phyloP scores from a whole-genome alignment of 2,329 filamentous ascomycete species.

The Hymenoscyphus repandus region DNA sequence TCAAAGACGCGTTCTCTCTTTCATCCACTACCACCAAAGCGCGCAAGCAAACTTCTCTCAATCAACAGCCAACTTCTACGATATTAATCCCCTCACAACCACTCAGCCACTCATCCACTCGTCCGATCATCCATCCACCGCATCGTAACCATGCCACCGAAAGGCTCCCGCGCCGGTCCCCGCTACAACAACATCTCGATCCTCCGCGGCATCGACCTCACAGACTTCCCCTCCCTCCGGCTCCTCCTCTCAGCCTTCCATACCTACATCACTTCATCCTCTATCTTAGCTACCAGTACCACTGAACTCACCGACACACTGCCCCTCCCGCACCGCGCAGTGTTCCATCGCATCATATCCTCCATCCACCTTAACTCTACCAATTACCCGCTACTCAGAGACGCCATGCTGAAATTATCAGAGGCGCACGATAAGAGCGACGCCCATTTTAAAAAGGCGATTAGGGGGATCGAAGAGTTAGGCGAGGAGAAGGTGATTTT shows the following conservation, averaged over 20 bases:
- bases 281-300: too few relatives aligned
- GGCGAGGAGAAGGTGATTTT: not conserved
- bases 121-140: too few relatives aligned
- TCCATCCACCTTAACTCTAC: not conserved
- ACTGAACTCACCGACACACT: not conserved
- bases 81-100: too few relatives aligned
- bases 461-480: not conserved
- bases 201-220: not conserved
- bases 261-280: not conserved
- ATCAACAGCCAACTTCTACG: too few relatives aligned
- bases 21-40: too few relatives aligned
- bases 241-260: not conserved
- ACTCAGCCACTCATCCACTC: too few relatives aligned
- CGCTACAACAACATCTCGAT: not conserved
- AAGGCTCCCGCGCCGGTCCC: not conserved
- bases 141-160: not conserved
- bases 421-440: not conserved
- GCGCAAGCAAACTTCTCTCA: too few relatives aligned
- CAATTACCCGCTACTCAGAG: not conserved
- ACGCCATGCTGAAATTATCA: not conserved
- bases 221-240: not conserved
- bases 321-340: not conserved
- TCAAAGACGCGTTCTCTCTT: too few relatives aligned
- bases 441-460: not conserved
- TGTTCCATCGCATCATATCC: not conserved